Conservation (phyloP, 108 stramenopile genomes). For the Conticribra guillardii region DNA sequence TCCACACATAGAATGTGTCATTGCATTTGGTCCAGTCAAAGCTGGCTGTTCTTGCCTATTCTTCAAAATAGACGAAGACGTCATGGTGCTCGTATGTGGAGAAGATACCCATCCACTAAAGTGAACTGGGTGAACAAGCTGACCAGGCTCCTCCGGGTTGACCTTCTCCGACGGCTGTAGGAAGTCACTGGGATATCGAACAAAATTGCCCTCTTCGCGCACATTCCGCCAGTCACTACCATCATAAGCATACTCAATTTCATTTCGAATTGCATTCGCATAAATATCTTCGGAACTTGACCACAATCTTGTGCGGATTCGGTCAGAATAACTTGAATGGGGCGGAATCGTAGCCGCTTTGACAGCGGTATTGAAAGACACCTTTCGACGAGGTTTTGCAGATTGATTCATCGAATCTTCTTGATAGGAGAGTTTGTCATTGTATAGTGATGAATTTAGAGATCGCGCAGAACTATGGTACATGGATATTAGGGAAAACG, state of each 20-base stretch:
- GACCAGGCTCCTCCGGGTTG: slow-evolving; percentile 15
- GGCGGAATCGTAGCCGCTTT: slow-evolving; percentile 42
- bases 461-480: slow-evolving; percentile 7
- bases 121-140: slow-evolving; percentile 33
- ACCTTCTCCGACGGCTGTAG: neutral
- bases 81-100: neutral
- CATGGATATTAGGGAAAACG: slow-evolving; percentile 2
- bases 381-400: slow-evolving; percentile 21
- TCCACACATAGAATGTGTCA: neutral
- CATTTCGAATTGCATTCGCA: slow-evolving; percentile 35
- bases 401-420: neutral
- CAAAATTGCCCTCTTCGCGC: slow-evolving; percentile 24
- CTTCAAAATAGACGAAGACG: slow-evolving; percentile 5
- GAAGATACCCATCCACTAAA: slow-evolving; percentile 16
- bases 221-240: slow-evolving; percentile 34
- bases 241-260: slow-evolving; percentile 32
- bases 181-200: slow-evolving; percentile 1
- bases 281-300: slow-evolving; percentile 41
- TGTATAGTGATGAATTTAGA: slow-evolving; percentile 1
- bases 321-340: slow-evolving; percentile 25
- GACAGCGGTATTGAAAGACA: slow-evolving; percentile 47
- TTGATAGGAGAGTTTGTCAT: slow-evolving; percentile 2
- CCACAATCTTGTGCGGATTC: slow-evolving; percentile 33
- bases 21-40: neutral
- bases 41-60: neutral